A percentile compares a stretch with the other conserved stretches of the same genome.
Conservation (phyloP, 2,329 filamentous ascomycete species). For the Botrytis squamosa region DNA sequence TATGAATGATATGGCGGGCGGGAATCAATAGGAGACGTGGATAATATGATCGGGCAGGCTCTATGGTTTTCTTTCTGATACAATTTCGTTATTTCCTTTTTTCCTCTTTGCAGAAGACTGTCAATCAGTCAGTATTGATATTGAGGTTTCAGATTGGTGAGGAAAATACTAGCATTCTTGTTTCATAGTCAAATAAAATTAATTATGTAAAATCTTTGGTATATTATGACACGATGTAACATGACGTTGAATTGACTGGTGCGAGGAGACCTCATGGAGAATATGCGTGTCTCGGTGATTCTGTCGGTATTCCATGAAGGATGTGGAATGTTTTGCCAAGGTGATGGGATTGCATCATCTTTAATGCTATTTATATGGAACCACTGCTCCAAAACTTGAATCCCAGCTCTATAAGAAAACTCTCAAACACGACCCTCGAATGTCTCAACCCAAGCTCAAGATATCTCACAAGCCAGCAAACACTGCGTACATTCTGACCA, state of each 20-base stretch:
- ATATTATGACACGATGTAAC: not conserved
- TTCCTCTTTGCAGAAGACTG: not conserved
- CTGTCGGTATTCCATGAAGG: not conserved
- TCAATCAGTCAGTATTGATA: not conserved
- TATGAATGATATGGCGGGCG: not conserved
- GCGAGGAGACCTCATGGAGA: not conserved
- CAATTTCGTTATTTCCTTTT: not conserved
- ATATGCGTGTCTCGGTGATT: not conserved
- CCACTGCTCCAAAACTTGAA: not conserved
- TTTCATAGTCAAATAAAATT: conserved; percentile 14
- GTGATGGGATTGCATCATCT: not conserved
- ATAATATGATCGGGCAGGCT: not conserved
- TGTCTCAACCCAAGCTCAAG: not conserved
- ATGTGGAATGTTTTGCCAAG: not conserved
- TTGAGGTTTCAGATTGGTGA: not conserved
- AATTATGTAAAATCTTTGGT: not conserved
- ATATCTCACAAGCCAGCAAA: not conserved
- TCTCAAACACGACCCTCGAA: not conserved
- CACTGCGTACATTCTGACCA: not conserved
- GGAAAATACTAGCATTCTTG: conserved; percentile 10
- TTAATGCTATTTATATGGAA: not conserved
- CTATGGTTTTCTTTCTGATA: not conserved
- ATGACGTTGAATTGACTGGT: not conserved
- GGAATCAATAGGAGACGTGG: not conserved
- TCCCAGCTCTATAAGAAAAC: not conserved